Evolutionary conservation across 306 rosid genomes (phyloP), one percentile per base, ranked within the genome.

Genomic region (Quercus engelmannii): DNA sequence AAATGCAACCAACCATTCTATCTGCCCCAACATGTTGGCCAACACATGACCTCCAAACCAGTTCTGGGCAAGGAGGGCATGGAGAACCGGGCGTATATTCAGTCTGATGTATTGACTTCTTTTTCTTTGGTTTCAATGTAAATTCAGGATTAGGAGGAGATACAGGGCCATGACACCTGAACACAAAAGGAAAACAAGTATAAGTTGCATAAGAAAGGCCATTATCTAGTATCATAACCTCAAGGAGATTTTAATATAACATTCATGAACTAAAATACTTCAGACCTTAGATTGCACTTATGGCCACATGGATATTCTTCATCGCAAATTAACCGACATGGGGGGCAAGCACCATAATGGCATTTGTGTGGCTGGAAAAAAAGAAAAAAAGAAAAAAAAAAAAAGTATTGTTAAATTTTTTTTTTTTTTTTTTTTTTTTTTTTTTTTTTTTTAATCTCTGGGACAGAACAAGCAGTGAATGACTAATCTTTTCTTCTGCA

Each of bases 101-200:
- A 55, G 17, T 79, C 79, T 79, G 94, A 75, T 85, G 85, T 73
- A 81, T 43, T 23, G 14, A 69, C 81, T 92, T 92, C 86, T 91
- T 94, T 87, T 94, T 94, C 92, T 89, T 94, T 54, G 99, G 97
- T 86, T 90, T 94, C 85, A 92, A 86, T 71, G 92, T 87, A 77
- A 90, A 94, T 65, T 94, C 99, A 20, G 90, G 91, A 78, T 90
- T 92, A 30, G 97, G 97, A 86, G 99, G 97, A 74, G 97, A 95
- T 83, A 49, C 87, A 74, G 95, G 85, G 43, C 91, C 99, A 86
- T 94, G 99, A 64, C 97, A 94, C 81, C 99, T 92, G 67, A 64
- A 82, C 74, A 82, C 21, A 62, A 80, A 74, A 25, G 10, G 25
- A 52, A 43, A 70, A 57, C 13, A 81, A 55, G 72, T 63, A 11